These are phyloP conservation scores for Tirmania nivea DNA, from an alignment of 495 filamentous ascomycete genomes.

Conservation along the genomic window DNA sequence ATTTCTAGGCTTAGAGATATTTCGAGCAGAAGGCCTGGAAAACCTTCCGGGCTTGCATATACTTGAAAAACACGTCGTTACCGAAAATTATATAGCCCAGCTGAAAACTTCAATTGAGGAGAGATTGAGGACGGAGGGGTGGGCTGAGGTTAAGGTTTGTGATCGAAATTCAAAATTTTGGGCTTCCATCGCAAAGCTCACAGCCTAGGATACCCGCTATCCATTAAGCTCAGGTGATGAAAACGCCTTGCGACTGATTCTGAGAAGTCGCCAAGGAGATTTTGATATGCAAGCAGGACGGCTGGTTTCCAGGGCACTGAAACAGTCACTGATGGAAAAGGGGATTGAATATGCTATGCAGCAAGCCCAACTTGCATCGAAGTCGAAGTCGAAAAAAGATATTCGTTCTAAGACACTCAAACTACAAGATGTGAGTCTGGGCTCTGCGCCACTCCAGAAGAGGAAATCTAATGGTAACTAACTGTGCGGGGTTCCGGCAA, in stretches of 20 bases:
- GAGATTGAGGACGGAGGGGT: constrained; percentile 10
- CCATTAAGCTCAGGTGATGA: constrained; percentile 3
- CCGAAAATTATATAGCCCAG: constrained; percentile 8
- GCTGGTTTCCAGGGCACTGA: constrained; percentile 11
- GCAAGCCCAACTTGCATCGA: constrained; percentile 11
- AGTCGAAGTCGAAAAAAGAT: neutral
- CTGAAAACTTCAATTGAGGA: constrained; percentile 4
- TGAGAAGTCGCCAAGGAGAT: constrained; percentile 5
- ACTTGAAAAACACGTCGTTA: constrained; percentile 11
- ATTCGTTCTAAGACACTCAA: neutral
- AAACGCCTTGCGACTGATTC: constrained; percentile 6
- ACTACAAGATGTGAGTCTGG: neutral
- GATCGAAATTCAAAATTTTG: constrained; percentile 5
- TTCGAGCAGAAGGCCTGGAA: too few species aligned
- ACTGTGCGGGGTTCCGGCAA: neutral
- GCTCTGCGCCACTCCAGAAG: neutral
- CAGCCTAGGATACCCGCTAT: too few species aligned
- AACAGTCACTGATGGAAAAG: constrained; percentile 3
- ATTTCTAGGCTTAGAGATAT: too few species aligned
- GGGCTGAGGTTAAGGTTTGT: constrained; percentile 13
- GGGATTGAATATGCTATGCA: constrained; percentile 5
- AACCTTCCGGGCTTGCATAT: neutral
- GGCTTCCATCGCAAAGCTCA: constrained; percentile 4
- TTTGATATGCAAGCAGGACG: constrained; percentile 2
- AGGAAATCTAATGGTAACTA: neutral